Base-by-base conservation (phyloP, 1,139 yeast genomes). In the Saccharomyces pastorianus region DNA sequence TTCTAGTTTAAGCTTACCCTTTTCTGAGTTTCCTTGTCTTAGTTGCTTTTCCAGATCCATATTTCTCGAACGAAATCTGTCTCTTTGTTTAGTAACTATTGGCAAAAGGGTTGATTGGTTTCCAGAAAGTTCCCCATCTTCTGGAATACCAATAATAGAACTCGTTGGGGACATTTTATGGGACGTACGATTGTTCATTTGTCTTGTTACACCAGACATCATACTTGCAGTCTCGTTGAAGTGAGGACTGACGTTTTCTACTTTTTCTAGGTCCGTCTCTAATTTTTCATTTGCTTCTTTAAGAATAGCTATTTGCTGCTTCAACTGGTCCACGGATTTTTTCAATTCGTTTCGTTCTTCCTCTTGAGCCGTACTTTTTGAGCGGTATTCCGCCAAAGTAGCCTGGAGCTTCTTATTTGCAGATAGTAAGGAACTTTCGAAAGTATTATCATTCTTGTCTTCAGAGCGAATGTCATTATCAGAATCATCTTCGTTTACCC, bases 61-160 rank as follows among this genome's bases (percentile, higher is more conserved):
- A 63, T 86, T 89, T 55, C 91, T 79, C 31, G 82, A 80, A 62
- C 95, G 82, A 75, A 91, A 90, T 59, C 98, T 76, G 69, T 93
- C 98, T 69, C 99, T 81, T 72, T 93, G 99, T 64, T 93, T 91
- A 25, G 97, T 90, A 32, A 93, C 83, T 52, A 93, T 89, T 0
- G 96, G 96, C 49, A 93, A 72, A 46, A 93, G 84, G 0, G 89
- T 79, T 25, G 55, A 58, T 46, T 60, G 59, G 56, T 57, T 57
- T 3, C 51, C 42, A 38, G 49, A 47, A 14, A 53, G 53, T 44
- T 66, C 71, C 5, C 59, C 55, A 41, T 71, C 74, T 53, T 69
- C 75, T 2, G 72, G 69, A n/a, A 69, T 62, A 27, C 82, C 82
- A 6, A 77, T 75, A 44, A 80, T 76, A 0, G 81, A 77, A 11